Evolutionary conservation across 345 rosid genomes (phyloP), one percentile per base, ranked within the genome.

Genomic region (Aquilaria malaccensis): DNA sequence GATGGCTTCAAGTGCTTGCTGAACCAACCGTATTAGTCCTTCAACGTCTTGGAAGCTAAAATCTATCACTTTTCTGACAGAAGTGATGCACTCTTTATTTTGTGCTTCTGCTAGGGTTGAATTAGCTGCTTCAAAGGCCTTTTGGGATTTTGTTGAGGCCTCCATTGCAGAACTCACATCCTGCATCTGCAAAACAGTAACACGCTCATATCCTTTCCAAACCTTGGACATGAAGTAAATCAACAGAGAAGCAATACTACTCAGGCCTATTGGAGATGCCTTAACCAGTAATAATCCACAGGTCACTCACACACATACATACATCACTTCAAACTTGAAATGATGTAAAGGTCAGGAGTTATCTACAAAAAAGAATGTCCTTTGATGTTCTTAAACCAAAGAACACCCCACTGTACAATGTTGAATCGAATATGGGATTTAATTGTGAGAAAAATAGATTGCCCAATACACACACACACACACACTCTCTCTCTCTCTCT

Each of bases 1-100:
- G 68, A 85, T 71, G 64, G 84, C 82, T 73, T 76, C 80, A 79
- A 71, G 70, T 52, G 91, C 86, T 41, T 60, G 77, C 74, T 74
- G 83, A 72, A 85, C 85, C 76, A 79, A 65, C 62, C 66, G 63
- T 72, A 91, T 50, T 51, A 91, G 75, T 45, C 70, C 80, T 47
- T 81, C 85, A 56, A 88, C 75, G 61, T 88, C 92, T 62, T 91
- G 92, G 79, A 86, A 83, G 81, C 84, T 82, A 64, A 81, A 88
- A 73, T 86, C 81, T 64, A 86, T 68, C 15, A 72, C 92, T 69
- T 70, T 79, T 74, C 69, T 85, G 65, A 88, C 66, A 65, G 83
- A 73, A 59, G 77, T 45, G 50, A 82, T 54, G 60, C 61, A 77
- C 49, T 83, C 80, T 63, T 50, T 70, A 43, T 74, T 73, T 72